phyloP scores from a whole-genome alignment of 2,329 filamentous ascomycete genomes.

The Claviceps capensis region DNA sequence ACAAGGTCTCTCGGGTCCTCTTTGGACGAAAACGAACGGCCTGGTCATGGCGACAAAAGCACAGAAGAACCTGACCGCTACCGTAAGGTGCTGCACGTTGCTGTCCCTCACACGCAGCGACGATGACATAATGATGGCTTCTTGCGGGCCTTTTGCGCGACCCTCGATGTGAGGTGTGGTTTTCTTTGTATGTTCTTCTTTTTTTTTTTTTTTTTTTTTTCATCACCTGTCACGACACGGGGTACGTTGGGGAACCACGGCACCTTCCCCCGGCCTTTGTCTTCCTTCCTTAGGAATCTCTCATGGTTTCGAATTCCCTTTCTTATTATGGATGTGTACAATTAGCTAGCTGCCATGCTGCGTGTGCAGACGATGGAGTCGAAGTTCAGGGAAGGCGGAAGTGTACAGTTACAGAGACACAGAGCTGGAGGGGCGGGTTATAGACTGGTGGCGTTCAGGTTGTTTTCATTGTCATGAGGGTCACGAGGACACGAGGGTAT shows the following conservation, averaged over 20 bases:
- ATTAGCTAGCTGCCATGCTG: background rate
- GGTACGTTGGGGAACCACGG: background rate
- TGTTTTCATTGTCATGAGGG: background rate
- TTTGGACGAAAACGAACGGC: no score
- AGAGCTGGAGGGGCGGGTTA: background rate
- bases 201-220: background rate
- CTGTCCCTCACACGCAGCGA: background rate
- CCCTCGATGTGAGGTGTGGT: background rate
- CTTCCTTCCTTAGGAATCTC: background rate
- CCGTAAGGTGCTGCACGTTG: background rate
- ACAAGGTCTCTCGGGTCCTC: no score
- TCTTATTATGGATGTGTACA: constrained; percentile 2
- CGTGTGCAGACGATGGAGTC: background rate
- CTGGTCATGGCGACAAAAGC: no score
- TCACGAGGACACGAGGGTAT: no score
- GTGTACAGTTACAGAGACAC: background rate
- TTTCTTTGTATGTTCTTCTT: background rate
- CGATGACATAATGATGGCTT: background rate
- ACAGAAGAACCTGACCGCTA: background rate
- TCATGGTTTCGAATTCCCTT: background rate
- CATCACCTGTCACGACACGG: background rate
- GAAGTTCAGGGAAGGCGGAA: background rate
- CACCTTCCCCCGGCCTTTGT: background rate
- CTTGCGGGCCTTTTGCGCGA: background rate
- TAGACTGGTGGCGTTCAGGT: background rate